Conservation (phyloP, 495 filamentous ascomycete genomes). For the Jackrogersella multiformis region DNA sequence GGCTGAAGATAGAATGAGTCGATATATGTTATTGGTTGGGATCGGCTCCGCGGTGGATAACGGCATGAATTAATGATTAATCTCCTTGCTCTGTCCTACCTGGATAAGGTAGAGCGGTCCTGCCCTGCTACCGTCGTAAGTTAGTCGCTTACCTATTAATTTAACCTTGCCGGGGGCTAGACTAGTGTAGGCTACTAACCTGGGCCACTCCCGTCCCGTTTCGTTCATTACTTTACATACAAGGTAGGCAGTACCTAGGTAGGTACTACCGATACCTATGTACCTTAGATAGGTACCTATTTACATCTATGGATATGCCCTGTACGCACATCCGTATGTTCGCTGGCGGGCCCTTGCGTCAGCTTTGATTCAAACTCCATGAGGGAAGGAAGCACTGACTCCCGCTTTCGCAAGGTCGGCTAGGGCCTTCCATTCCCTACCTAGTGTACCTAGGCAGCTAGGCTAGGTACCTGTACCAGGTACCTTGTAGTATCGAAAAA, state of each 20-base stretch:
- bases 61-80: slow-evolving; percentile 23
- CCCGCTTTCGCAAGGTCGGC: slow-evolving; percentile 25
- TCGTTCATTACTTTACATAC: no score
- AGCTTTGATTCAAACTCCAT: neutral
- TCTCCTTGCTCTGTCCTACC: slow-evolving; percentile 12
- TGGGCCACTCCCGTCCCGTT: neutral
- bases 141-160: neutral
- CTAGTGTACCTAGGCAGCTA: no score
- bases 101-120: neutral
- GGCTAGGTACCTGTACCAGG: no score
- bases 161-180: neutral
- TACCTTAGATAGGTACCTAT: no score
- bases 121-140: neutral
- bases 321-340: neutral
- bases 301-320: neutral
- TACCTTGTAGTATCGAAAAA: no score
- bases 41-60: slow-evolving; percentile 11
- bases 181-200: no score
- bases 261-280: neutral
- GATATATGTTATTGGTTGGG: slow-evolving; percentile 21
- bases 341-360: slow-evolving; percentile 16
- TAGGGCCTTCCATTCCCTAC: slow-evolving; percentile 1
- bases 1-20: slow-evolving; percentile 27
- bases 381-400: slow-evolving; percentile 23
- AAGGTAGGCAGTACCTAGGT: neutral